Conservation (phyloP, 2,329 filamentous ascomycete species). For the Tolypocladium album region DNA sequence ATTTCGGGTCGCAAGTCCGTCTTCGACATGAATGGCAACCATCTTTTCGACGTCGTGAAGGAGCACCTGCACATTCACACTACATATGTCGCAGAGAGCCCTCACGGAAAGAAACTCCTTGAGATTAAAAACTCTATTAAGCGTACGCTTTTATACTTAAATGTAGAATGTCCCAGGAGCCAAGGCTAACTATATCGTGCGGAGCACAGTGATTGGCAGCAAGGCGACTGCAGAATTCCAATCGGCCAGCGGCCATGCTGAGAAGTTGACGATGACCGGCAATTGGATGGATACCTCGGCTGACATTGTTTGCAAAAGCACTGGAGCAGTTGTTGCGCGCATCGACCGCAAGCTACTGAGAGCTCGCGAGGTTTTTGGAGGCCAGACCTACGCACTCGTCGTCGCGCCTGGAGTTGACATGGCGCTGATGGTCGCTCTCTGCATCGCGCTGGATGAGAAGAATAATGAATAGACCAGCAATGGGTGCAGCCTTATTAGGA, state of each 20-base stretch:
- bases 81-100: constrained; percentile 38
- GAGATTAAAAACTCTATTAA: constrained; percentile 38
- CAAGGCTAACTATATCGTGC: background rate
- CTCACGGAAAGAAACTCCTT: constrained; percentile 34
- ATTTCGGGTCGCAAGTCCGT: constrained; percentile 46
- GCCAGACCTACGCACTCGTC: constrained; percentile 52
- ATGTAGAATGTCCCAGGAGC: background rate
- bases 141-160: background rate
- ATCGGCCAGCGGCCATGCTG: constrained; percentile 29
- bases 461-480: constrained; percentile 23
- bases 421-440: constrained; percentile 54
- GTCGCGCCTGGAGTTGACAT: constrained; percentile 57
- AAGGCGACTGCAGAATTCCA: constrained; percentile 48
- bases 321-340: constrained; percentile 39
- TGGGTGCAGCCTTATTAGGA: background rate
- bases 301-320: constrained; percentile 43
- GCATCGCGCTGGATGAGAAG: constrained; percentile 58
- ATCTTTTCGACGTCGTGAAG: constrained; percentile 49
- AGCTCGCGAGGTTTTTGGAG: constrained; percentile 44
- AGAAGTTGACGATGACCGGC: constrained; percentile 47
- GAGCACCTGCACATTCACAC: constrained; percentile 38
- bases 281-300: constrained; percentile 48
- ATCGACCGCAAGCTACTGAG: constrained; percentile 51
- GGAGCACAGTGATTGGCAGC: constrained; percentile 33
- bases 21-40: constrained; percentile 37